phyloP scores from a whole-genome alignment of 805 yeast genomes.

The Cyberlindnera euphorbiiphila region DNA sequence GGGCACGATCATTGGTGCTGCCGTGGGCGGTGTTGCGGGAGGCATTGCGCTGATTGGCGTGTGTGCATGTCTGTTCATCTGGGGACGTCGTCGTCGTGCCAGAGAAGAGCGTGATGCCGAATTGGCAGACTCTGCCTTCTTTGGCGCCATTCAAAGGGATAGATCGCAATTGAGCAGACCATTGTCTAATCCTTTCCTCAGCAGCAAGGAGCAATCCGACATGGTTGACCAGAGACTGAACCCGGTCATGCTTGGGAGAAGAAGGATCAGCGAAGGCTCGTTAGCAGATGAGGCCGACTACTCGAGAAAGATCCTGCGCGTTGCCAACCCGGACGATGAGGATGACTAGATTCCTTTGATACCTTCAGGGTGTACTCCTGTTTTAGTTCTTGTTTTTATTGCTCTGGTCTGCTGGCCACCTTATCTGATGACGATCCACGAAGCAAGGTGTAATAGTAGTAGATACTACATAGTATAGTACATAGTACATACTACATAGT shows the following conservation, averaged over 20 bases:
- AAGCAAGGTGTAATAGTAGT: no score
- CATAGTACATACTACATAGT: no score
- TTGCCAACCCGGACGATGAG: slow-evolving; percentile 79
- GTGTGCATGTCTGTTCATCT: slow-evolving; percentile 37
- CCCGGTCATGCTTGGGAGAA: slow-evolving; percentile 76
- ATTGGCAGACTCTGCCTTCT: slow-evolving; percentile 53
- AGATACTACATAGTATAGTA: no score
- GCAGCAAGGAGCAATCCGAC: slow-evolving; percentile 52
- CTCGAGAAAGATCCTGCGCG: slow-evolving; percentile 74
- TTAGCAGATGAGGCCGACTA: slow-evolving; percentile 84
- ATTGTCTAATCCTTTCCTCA: slow-evolving; percentile 56
- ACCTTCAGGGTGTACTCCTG: slow-evolving; percentile 2
- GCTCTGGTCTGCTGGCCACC: no score
- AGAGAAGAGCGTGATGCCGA: slow-evolving; percentile 37
- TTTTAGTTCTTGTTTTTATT: slow-evolving; percentile 1
- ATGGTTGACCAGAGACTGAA: slow-evolving; percentile 61
- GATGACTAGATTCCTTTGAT: neutral
- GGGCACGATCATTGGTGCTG: slow-evolving; percentile 45
- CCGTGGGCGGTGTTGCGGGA: slow-evolving; percentile 62
- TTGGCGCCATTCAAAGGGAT: slow-evolving; percentile 52
- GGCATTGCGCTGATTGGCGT: slow-evolving; percentile 45
- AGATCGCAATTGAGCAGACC: slow-evolving; percentile 30
- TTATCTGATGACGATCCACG: neutral
- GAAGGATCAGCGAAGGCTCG: slow-evolving; percentile 81
- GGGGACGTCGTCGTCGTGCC: slow-evolving; percentile 37